Evolutionary conservation across 2,329 filamentous ascomycete species (phyloP).

Genomic region (Aureobasidium leucospermi): DNA sequence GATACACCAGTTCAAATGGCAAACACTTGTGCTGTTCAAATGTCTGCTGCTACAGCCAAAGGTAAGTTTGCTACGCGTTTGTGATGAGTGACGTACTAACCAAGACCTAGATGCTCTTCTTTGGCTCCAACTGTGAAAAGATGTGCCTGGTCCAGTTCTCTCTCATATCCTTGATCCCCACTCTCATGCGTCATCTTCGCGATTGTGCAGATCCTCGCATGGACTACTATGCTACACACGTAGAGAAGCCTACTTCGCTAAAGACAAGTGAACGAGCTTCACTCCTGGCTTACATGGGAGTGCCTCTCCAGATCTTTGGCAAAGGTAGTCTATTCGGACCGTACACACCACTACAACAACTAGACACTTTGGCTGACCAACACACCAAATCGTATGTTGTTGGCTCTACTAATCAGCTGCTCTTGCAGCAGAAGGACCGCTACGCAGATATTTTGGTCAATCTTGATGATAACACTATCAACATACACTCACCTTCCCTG

Average conservation of each 20-base stretch:
- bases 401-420: slow-evolving; percentile 88
- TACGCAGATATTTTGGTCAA: slow-evolving; percentile 97
- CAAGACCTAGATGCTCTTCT: slow-evolving; percentile 82
- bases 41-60: slow-evolving; percentile 90
- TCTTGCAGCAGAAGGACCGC: slow-evolving; percentile 87
- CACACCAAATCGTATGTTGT: slow-evolving; percentile 97
- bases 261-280: slow-evolving; percentile 88
- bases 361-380: slow-evolving; percentile 86
- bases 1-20: slow-evolving; percentile 88
- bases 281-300: slow-evolving; percentile 84
- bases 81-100: not conserved
- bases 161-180: slow-evolving; percentile 88
- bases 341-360: slow-evolving; percentile 91
- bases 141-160: slow-evolving; percentile 99
- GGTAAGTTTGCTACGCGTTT: slow-evolving; percentile 41
- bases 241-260: slow-evolving; percentile 72
- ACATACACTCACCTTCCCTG: slow-evolving; percentile 72
- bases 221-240: slow-evolving; percentile 68
- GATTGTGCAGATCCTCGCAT: slow-evolving; percentile 94
- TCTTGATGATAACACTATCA: slow-evolving; percentile 81
- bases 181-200: slow-evolving; percentile 81
- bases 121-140: slow-evolving; percentile 89
- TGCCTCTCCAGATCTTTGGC: slow-evolving; percentile 91
- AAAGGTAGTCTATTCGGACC: slow-evolving; percentile 94
- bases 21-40: slow-evolving; percentile 90